Evolutionary conservation across 768 basidiomycete species (phyloP).

Genomic region (Naganishia vishniacii): DNA sequence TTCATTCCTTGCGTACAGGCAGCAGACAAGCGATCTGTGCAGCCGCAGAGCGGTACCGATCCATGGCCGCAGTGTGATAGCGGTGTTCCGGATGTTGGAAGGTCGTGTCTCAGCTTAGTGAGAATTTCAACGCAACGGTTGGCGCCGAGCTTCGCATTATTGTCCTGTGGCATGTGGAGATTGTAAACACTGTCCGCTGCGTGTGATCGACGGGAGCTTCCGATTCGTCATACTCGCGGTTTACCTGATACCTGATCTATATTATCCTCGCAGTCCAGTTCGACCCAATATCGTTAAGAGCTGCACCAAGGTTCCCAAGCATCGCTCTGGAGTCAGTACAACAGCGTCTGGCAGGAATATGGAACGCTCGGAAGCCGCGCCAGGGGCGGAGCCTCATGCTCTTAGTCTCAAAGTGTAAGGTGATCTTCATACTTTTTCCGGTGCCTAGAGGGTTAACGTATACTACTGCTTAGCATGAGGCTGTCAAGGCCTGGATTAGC

Average conservation of each 20-base stretch:
- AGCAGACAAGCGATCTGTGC: no score
- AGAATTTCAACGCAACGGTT: no score
- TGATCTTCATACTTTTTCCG: background rate
- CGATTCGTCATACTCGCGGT: conserved; percentile 1
- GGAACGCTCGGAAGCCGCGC: background rate
- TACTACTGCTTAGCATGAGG: conserved; percentile 17
- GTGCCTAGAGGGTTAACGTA: no score
- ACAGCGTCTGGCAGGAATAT: background rate
- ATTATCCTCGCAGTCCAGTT: background rate
- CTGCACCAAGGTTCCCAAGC: no score
- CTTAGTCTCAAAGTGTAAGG: conserved; percentile 21
- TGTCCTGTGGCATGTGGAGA: no score
- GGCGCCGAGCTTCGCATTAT: no score
- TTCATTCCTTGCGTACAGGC: no score
- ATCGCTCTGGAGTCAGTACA: no score
- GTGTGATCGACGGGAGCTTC: no score
- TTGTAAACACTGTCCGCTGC: no score
- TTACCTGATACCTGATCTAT: background rate
- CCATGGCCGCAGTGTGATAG: background rate
- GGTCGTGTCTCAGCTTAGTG: background rate
- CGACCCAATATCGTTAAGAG: no score
- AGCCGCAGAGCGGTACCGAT: background rate
- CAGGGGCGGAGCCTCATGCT: conserved; percentile 11
- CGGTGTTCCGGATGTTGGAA: conserved; percentile 18
- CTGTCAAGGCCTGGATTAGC: conserved; percentile 14